These are phyloP conservation scores for Trypanosoma cruzi DNA, from an alignment of 208 protist species.

Conservation along the genomic window DNA sequence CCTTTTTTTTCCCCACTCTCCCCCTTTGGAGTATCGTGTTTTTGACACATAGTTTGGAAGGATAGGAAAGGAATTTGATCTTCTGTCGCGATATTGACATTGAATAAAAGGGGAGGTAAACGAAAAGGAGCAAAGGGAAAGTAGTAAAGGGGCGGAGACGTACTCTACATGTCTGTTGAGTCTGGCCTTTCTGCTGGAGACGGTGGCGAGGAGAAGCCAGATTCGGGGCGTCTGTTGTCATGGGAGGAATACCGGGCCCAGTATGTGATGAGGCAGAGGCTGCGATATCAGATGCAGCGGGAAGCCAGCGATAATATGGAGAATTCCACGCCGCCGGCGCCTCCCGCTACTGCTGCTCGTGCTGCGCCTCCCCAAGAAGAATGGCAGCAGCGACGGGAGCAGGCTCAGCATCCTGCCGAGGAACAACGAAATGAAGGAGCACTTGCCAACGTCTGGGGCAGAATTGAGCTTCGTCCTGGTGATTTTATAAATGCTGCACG, in stretches of 20 bases:
- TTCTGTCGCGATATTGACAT: neutral
- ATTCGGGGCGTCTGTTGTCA: neutral
- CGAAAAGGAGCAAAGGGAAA: neutral
- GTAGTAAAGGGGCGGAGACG: neutral
- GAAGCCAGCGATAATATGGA: neutral
- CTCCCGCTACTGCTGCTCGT: neutral
- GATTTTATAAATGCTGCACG: neutral
- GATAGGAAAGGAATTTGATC: neutral
- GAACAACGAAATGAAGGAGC: too few relatives aligned
- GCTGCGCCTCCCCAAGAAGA: neutral
- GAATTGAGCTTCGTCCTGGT: neutral
- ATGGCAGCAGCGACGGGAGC: neutral
- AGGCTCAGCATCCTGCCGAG: neutral
- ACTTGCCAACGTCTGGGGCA: neutral
- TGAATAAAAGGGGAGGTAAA: neutral
- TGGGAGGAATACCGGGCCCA: slow-evolving; percentile 16
- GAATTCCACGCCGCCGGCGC: neutral
- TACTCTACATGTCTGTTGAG: neutral
- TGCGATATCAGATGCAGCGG: slow-evolving; percentile 1
- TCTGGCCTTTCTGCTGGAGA: neutral
- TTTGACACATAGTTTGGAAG: neutral
- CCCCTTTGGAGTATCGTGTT: neutral
- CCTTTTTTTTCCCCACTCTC: neutral
- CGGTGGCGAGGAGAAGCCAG: neutral
- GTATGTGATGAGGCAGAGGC: slow-evolving; percentile 4